These are phyloP conservation scores for Candida qinlingensis DNA, from an alignment of 805 yeast genomes.

Conservation along the genomic window DNA sequence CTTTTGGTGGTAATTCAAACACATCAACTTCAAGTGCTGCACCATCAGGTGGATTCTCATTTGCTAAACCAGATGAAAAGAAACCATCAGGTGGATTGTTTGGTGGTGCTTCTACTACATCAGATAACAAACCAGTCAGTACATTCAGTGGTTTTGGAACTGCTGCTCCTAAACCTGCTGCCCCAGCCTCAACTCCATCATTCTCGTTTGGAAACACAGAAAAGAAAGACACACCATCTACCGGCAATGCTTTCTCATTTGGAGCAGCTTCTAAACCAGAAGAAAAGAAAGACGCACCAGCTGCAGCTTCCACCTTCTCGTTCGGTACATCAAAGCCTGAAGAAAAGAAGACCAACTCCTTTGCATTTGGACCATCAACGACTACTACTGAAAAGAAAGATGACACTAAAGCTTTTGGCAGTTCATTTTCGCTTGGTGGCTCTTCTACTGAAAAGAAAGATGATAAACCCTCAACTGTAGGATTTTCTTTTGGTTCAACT, in stretches of 20 bases:
- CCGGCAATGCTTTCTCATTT: constrained; percentile 1
- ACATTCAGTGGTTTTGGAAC: too few relatives aligned
- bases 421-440: constrained; percentile 18
- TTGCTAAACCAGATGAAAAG: constrained; percentile 10
- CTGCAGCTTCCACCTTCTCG: neutral
- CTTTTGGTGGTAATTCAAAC: constrained; percentile 1
- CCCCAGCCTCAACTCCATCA: too few relatives aligned
- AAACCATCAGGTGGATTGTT: neutral
- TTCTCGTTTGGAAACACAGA: too few relatives aligned
- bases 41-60: constrained; percentile 15
- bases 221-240: constrained; percentile 9
- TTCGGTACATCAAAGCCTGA: neutral
- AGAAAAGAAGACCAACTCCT: neutral
- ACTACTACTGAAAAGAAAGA: constrained; percentile 6
- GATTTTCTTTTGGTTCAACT: constrained; percentile 25
- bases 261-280: neutral
- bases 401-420: constrained; percentile 10
- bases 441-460: constrained; percentile 1
- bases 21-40: constrained; percentile 5
- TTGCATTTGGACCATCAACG: constrained; percentile 21
- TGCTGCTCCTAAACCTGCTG: too few relatives aligned
- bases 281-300: constrained; percentile 2
- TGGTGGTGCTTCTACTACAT: constrained; percentile 13
- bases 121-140: too few relatives aligned
- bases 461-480: constrained; percentile 1